Percentiles rank a stretch among this genome's conserved stretches.
Evolutionary conservation across 139 green algal genomes (phyloP).

Genomic region (Micractinium conductrix): DNA sequence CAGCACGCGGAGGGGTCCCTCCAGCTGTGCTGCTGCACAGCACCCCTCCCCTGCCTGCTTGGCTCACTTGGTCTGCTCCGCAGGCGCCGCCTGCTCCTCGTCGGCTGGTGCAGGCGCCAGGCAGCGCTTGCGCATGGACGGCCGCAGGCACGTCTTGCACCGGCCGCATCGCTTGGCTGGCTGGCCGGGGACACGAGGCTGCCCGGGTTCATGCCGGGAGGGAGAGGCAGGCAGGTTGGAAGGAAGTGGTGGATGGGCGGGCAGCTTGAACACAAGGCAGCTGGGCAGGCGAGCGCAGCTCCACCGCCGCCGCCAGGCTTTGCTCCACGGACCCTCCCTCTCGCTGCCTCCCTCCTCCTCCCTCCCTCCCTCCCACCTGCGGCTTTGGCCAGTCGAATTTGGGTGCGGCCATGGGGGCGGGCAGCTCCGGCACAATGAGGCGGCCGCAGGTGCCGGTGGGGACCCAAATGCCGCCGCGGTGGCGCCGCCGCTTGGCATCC

Average conservation of each 20-base stretch:
- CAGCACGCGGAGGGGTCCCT: neutral
- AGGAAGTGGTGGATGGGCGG: too few relatives aligned
- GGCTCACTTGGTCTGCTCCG: slow-evolving; percentile 22
- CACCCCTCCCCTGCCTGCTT: neutral
- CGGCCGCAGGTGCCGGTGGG: slow-evolving; percentile 37
- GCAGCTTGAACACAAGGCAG: neutral
- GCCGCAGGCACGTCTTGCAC: slow-evolving; percentile 56
- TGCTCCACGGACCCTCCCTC: neutral
- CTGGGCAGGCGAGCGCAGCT: neutral
- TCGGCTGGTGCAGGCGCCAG: slow-evolving; percentile 38
- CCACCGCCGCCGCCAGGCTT: neutral
- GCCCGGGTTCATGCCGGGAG: neutral
- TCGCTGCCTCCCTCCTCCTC: neutral
- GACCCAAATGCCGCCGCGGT: slow-evolving; percentile 25
- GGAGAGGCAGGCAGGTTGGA: neutral
- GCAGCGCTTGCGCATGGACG: slow-evolving; percentile 58
- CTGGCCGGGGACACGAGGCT: slow-evolving; percentile 34
- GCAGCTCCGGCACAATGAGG: slow-evolving; percentile 46
- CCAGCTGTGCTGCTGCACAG: neutral
- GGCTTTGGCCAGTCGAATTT: slow-evolving; percentile 47
- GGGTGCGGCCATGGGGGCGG: slow-evolving; percentile 48
- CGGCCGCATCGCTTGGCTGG: slow-evolving; percentile 46
- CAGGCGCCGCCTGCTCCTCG: neutral
- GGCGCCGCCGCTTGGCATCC: slow-evolving; percentile 37
- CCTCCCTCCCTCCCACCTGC: neutral